phyloP scores from a whole-genome alignment of 768 basidiomycete species.

The Porphyrellus cyaneotinctus region DNA sequence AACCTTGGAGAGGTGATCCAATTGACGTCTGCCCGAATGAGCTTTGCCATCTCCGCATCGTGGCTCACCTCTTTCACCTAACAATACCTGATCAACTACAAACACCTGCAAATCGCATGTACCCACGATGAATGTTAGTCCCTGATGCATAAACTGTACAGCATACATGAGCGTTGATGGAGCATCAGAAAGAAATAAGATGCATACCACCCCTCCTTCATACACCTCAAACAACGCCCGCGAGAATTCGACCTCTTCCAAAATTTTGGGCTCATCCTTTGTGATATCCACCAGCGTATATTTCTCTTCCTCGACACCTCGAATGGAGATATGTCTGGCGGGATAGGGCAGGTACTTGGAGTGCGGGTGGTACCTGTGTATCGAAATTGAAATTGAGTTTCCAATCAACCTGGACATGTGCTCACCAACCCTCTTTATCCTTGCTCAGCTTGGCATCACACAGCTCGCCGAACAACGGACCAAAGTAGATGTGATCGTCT shows the following conservation, averaged over 20 bases:
- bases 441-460: constrained; percentile 57
- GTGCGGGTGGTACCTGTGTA: constrained; percentile 73
- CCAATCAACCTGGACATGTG: neutral
- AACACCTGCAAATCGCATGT: neutral
- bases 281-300: constrained; percentile 71
- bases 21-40: constrained; percentile 72
- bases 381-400: neutral
- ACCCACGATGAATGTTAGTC: constrained; percentile 70
- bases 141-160: constrained; percentile 81
- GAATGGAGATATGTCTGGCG: constrained; percentile 64
- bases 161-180: constrained; percentile 1
- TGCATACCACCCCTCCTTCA: constrained; percentile 74
- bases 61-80: constrained; percentile 80
- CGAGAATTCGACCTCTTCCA: constrained; percentile 83
- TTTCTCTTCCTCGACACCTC: constrained; percentile 74
- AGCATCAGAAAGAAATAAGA: neutral
- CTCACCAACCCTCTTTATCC: constrained; percentile 81
- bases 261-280: constrained; percentile 36
- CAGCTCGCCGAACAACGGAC: constrained; percentile 50
- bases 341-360: constrained; percentile 78
- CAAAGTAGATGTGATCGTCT: constrained; percentile 72
- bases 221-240: constrained; percentile 85
- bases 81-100: constrained; percentile 1
- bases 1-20: constrained; percentile 77
- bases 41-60: constrained; percentile 66